Base-by-base conservation (phyloP, 1,284 basidiomycete genomes). In the Microstroma glucosiphilum region DNA sequence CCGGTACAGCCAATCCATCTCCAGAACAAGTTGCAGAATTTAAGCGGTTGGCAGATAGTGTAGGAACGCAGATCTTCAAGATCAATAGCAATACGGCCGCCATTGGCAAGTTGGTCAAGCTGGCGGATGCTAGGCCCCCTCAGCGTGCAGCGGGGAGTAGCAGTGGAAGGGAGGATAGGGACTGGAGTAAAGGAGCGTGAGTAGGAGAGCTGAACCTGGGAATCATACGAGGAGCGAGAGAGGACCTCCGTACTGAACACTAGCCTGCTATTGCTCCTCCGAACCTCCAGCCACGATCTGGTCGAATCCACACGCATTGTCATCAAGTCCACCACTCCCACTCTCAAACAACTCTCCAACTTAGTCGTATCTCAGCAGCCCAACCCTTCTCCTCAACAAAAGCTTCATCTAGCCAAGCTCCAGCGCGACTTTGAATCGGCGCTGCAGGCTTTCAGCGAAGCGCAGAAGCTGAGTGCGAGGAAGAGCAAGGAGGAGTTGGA, bases 1-100 rank as follows among this genome's bases (percentile, higher is more conserved):
- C 40, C 51, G 26, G 30, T 37, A 37, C 30, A 3, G 30, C 30
- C 30, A 37, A 17, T 37, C 60, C 26, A 17, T 48, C 46, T 48
- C n/a, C 46, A 46, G 62, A 13, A 62, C 61, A 17, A 23, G 48
- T 23, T 37, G 56, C 66, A 2, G 75, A 74, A 48, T 98, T 96
- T 80, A 82, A 85, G 21, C 83, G 83, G 51, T 82, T 96, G 19
- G 91, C 96, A 75, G 88, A 88, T 26, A 89, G 89, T 19, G 84
- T 98, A 58, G 91, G 91, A 1, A 84, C 97, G 17, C 94, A 97
- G 80, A 89, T 96, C 65, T 97, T 98, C 87, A 96, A 97, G 85
- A 92, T 98, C 83, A 94, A 96, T 76, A 86, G 90, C 65, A 99
- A 98, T 81, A 92, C 97, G 6, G 89, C 93, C 73, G 93, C 90